Conservation (phyloP, 1,139 yeast genomes). For the Kodamaea derodonti region DNA sequence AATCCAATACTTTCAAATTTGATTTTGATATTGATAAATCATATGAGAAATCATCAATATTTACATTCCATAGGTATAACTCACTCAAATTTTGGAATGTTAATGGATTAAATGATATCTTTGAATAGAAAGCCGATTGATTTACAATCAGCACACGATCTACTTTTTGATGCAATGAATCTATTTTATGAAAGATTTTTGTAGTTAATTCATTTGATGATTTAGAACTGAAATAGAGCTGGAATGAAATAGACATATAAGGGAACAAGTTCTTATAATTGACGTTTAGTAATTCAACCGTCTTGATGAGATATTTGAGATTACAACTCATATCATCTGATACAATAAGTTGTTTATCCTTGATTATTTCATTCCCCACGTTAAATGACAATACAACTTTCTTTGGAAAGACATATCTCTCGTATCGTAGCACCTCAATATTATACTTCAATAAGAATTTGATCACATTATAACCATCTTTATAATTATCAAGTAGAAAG, state of each 20-base stretch:
- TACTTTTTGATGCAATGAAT: slow-evolving; percentile 14
- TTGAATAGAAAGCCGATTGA: slow-evolving; percentile 6
- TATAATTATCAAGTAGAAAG: slow-evolving; percentile 10
- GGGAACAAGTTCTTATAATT: slow-evolving; percentile 15
- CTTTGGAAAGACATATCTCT: no score
- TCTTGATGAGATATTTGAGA: slow-evolving; percentile 11
- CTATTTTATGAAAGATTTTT: slow-evolving; percentile 14
- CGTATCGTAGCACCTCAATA: slow-evolving; percentile 5
- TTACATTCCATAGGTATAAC: slow-evolving; percentile 18
- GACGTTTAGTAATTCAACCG: slow-evolving; percentile 17
- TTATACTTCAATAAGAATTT: slow-evolving; percentile 12
- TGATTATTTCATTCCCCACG: no score
- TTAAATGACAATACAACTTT: no score
- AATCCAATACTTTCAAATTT: slow-evolving; percentile 14
- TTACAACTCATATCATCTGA: neutral
- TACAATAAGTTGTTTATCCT: no score
- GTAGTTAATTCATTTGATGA: slow-evolving; percentile 6
- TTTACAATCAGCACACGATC: slow-evolving; percentile 15
- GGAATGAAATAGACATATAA: slow-evolving; percentile 12
- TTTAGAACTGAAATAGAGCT: slow-evolving; percentile 9
- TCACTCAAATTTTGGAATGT: slow-evolving; percentile 14
- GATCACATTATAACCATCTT: slow-evolving; percentile 12
- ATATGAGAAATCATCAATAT: slow-evolving; percentile 12
- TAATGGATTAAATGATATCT: slow-evolving; percentile 9
- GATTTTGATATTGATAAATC: slow-evolving; percentile 5